A percentile compares a stretch with the other conserved stretches of the same genome.
Conservation (phyloP, 176 grass and related monocot genomes). For the Poa pratensis region DNA sequence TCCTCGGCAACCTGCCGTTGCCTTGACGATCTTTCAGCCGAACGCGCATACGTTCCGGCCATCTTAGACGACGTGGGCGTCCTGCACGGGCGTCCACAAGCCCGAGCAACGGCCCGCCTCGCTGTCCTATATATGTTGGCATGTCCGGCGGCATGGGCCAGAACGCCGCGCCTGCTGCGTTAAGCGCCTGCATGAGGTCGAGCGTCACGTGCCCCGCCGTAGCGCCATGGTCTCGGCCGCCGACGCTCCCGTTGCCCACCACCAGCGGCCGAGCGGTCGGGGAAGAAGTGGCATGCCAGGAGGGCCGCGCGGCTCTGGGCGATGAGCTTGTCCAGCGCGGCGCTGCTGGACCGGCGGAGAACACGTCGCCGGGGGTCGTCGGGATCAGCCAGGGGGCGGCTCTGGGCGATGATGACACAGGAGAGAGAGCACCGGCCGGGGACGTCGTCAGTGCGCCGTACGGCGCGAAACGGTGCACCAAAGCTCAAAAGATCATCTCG, state of each 20-base stretch:
- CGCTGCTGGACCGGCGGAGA: slow-evolving; percentile 67
- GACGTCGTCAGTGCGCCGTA: slow-evolving; percentile 32
- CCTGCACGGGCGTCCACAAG: slow-evolving; percentile 62
- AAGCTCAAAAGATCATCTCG: no score
- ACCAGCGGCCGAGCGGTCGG: slow-evolving; percentile 18
- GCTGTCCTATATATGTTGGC: slow-evolving; percentile 20
- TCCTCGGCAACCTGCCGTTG: neutral
- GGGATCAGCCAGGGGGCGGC: slow-evolving; percentile 51
- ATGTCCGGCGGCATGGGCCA: slow-evolving; percentile 30
- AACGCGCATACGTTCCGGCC: no score
- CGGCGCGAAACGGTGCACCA: slow-evolving; percentile 42
- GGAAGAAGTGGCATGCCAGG: slow-evolving; percentile 61
- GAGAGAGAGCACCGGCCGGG: slow-evolving; percentile 73
- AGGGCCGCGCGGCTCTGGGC: slow-evolving; percentile 80
- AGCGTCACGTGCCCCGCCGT: slow-evolving; percentile 63
- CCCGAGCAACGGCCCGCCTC: slow-evolving; percentile 59
- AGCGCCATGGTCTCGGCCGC: neutral
- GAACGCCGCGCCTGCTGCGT: slow-evolving; percentile 1
- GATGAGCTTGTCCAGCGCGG: slow-evolving; percentile 83
- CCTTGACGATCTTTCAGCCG: no score
- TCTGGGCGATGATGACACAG: slow-evolving; percentile 71
- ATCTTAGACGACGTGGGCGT: slow-evolving; percentile 53
- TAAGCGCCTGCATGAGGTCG: slow-evolving; percentile 74
- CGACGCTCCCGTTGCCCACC: slow-evolving; percentile 1
- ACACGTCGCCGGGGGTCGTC: slow-evolving; percentile 29